These are phyloP conservation scores for Puccinia brachypodii DNA, from an alignment of 1,284 basidiomycete genomes.

Conservation along the genomic window DNA sequence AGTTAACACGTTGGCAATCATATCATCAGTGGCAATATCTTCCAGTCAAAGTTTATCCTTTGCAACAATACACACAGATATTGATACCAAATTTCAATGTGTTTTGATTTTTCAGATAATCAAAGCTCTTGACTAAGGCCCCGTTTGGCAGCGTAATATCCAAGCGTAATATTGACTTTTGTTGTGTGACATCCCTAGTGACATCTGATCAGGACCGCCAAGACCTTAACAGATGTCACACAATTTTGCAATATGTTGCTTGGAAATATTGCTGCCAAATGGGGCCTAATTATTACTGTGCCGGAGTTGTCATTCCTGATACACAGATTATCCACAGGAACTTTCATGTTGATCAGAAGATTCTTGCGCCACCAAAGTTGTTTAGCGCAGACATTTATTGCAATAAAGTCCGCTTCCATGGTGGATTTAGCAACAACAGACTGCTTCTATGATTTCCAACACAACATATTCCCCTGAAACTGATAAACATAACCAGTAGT, in stretches of 20 bases:
- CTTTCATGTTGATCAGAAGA: background rate
- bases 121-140: background rate
- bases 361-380: slow-evolving; percentile 8
- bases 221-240: too few relatives aligned
- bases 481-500: background rate
- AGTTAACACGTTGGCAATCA: background rate
- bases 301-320: slow-evolving; percentile 2
- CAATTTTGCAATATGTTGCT: too few relatives aligned
- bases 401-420: slow-evolving; percentile 6
- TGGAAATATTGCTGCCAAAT: too few relatives aligned
- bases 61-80: background rate
- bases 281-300: background rate
- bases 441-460: slow-evolving; percentile 32
- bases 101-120: background rate
- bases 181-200: too few relatives aligned
- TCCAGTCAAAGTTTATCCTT: background rate
- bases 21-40: background rate
- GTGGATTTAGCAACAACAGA: background rate
- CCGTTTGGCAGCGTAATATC: too few relatives aligned
- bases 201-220: too few relatives aligned
- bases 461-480: background rate
- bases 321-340: background rate
- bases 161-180: too few relatives aligned
- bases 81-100: background rate
- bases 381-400: background rate